phyloP scores from a whole-genome alignment of 2,329 filamentous ascomycete genomes.

The Colletotrichum sp. region DNA sequence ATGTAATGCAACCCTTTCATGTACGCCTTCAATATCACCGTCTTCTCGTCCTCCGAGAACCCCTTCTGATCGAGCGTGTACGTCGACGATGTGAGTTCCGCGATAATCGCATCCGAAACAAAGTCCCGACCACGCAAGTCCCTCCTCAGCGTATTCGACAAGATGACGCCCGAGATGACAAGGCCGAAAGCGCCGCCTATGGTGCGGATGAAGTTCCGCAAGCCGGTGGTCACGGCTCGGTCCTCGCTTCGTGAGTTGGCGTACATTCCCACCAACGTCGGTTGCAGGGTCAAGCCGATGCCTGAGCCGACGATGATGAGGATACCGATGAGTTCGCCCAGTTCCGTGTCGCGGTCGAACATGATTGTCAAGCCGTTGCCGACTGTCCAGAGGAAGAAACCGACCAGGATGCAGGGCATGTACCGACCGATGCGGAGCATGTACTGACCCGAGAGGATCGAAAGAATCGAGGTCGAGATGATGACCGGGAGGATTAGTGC shows the following conservation, averaged over 20 bases:
- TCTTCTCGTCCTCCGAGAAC: slow-evolving; percentile 19
- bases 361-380: slow-evolving; percentile 35
- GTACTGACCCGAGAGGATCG: slow-evolving; percentile 34
- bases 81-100: slow-evolving; percentile 28
- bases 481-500: slow-evolving; percentile 33
- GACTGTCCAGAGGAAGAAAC: slow-evolving; percentile 39
- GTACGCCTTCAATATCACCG: slow-evolving; percentile 28
- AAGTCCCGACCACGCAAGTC: slow-evolving; percentile 18
- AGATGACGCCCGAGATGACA: slow-evolving; percentile 32
- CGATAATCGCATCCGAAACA: slow-evolving; percentile 20
- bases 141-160: slow-evolving; percentile 30
- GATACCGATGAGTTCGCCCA: slow-evolving; percentile 32
- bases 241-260: slow-evolving; percentile 39
- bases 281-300: slow-evolving; percentile 39
- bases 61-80: slow-evolving; percentile 25
- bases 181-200: slow-evolving; percentile 41
- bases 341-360: slow-evolving; percentile 27
- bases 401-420: slow-evolving; percentile 31
- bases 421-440: slow-evolving; percentile 33
- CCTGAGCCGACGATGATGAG: slow-evolving; percentile 39
- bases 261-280: slow-evolving; percentile 40
- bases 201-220: slow-evolving; percentile 43
- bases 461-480: slow-evolving; percentile 29
- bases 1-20: slow-evolving; percentile 33
- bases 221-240: slow-evolving; percentile 40